These are phyloP conservation scores for Linderniella brevidens DNA, from an alignment of 257 asterid genomes.

Conservation along the genomic window DNA sequence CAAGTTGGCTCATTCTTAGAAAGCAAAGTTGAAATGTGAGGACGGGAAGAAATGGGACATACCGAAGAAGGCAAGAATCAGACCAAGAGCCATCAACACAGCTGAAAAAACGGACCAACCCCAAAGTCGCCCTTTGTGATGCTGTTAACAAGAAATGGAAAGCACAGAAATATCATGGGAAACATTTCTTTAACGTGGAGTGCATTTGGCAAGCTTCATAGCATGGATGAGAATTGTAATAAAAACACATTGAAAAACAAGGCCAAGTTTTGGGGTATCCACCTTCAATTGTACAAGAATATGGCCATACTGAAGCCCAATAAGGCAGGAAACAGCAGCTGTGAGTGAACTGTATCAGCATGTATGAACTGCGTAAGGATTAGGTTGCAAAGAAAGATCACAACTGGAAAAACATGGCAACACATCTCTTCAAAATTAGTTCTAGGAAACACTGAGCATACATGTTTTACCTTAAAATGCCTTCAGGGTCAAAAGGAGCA, in stretches of 20 bases:
- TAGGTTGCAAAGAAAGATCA: constrained; percentile 6
- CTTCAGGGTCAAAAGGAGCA: constrained; percentile 89
- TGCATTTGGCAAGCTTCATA: no score
- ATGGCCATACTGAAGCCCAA: constrained; percentile 86
- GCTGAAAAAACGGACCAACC: constrained; percentile 52
- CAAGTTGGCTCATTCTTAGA: background rate
- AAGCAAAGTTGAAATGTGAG: background rate
- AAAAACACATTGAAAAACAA: background rate
- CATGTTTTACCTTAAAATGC: constrained; percentile 54
- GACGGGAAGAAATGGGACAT: background rate
- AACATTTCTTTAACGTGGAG: no score
- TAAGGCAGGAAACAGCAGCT: constrained; percentile 57
- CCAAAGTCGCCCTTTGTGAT: constrained; percentile 54
- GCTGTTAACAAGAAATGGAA: constrained; percentile 25
- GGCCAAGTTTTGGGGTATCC: constrained; percentile 1
- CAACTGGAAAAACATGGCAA: background rate
- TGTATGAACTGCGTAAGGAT: constrained; percentile 11
- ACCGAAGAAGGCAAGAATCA: constrained; percentile 49
- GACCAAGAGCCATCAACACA: constrained; percentile 41
- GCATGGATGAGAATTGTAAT: constrained; percentile 10
- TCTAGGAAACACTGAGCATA: background rate
- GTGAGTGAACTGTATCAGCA: constrained; percentile 51
- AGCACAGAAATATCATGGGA: no score
- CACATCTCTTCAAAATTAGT: background rate
- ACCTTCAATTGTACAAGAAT: constrained; percentile 56